Conservation (phyloP, 2,329 filamentous ascomycete species). For the Microdochium nivale region DNA sequence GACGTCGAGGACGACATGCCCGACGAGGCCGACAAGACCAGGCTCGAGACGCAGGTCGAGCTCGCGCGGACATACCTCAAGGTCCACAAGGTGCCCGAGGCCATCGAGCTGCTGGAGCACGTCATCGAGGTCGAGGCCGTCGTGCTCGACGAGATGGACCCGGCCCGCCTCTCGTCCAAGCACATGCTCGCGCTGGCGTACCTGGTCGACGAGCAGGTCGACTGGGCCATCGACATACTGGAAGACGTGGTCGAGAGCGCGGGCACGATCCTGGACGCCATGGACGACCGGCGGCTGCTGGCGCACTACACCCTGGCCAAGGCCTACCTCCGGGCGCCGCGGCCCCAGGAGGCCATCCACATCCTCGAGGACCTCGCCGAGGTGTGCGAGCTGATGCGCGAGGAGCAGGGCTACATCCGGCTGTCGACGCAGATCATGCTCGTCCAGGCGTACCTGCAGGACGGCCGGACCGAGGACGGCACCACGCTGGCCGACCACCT, state of each 20-base stretch:
- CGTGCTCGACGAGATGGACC: background rate
- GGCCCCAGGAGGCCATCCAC: no score
- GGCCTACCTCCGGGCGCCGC: background rate
- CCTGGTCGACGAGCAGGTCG: slow-evolving; percentile 5
- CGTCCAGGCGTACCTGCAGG: no score
- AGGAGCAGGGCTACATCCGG: no score
- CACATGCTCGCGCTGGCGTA: slow-evolving; percentile 13
- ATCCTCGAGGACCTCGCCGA: no score
- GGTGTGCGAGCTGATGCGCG: no score
- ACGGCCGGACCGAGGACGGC: no score
- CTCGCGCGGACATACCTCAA: no score
- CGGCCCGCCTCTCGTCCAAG: slow-evolving; percentile 2
- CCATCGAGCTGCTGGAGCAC: slow-evolving; percentile 5
- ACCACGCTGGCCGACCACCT: no score
- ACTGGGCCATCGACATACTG: slow-evolving; percentile 12
- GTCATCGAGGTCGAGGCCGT: background rate
- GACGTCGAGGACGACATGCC: no score
- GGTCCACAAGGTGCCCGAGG: background rate
- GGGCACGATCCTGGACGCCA: slow-evolving; percentile 2
- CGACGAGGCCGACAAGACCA: no score
- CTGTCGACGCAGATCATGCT: no score
- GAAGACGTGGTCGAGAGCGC: slow-evolving; percentile 10
- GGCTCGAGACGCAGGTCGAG: no score
- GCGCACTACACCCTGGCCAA: background rate
- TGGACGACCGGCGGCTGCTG: slow-evolving; percentile 1